Base-by-base conservation (phyloP, 176 grass and related monocot genomes). In the Tillandsia leiboldiana region DNA sequence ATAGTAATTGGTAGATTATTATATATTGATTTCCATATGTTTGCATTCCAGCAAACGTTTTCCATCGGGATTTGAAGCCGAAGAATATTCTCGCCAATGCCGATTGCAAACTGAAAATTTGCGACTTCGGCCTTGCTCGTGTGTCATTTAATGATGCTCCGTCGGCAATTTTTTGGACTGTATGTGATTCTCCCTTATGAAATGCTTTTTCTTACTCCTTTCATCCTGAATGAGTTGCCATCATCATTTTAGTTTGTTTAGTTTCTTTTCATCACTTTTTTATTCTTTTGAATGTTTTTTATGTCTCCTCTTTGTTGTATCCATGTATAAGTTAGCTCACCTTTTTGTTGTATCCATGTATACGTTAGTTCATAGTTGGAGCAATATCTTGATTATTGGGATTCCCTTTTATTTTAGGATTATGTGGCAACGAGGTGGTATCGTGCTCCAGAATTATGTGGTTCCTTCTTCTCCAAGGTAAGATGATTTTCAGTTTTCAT, bases 381-480 rank as follows among this genome's bases (percentile, higher is more conserved):
- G 10, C 4, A 56, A 23, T 9, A 61, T 18, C 10, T 7, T 61
- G 56, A 61, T 18, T 61, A 15, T 15, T 17, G 6, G 14, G n/a
- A 1, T 28, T 68, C 12, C 12, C 13, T 73, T 79, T 26, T 53
- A 14, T 70, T 20, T 54, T 73, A 91, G 89, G 89, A 88, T 86
- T 92, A 92, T 76, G 82, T 92, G 15, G 89, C 89, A 71, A 92
- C 89, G 51, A 88, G 89, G 53, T 92, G 89, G 89, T 92, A 92
- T 68, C 89, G 89, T 17, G 85, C 89, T 73, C 89, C 89, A 54
- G 89, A 92, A 72, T 85, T 92, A 63, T 92, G 89, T 23, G 85
- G 89, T 51, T 92, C 89, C 65, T 92, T 92, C 73, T 92, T 92
- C 73, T 78, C 89, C 70, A 92, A 88, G 83, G 85, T 92, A 50